These are phyloP conservation scores for Boletus vinaceobasis DNA, from an alignment of 768 basidiomycete species.

Conservation along the genomic window DNA sequence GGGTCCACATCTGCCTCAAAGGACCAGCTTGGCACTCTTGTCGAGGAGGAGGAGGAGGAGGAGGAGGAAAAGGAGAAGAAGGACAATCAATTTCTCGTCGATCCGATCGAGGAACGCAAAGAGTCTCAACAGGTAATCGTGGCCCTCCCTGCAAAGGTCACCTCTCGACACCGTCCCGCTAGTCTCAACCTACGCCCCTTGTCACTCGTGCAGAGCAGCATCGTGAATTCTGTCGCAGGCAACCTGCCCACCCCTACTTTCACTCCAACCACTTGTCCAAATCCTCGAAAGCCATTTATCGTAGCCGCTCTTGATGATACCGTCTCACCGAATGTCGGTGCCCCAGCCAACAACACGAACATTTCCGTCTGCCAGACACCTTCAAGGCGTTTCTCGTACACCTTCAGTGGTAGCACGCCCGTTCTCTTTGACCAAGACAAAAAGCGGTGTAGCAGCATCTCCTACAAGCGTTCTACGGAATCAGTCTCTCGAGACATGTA, in stretches of 20 bases:
- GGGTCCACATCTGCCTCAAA: constrained; percentile 59
- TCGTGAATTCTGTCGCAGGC: constrained; percentile 34
- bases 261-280: constrained; percentile 45
- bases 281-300: constrained; percentile 36
- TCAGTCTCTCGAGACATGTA: constrained; percentile 35
- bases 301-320: constrained; percentile 13
- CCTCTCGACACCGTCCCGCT: constrained; percentile 59
- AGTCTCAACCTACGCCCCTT: constrained; percentile 67
- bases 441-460: constrained; percentile 65
- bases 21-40: constrained; percentile 72
- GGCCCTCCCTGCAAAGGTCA: constrained; percentile 35
- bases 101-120: constrained; percentile 9
- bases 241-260: constrained; percentile 53
- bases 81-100: constrained; percentile 33
- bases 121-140: constrained; percentile 26
- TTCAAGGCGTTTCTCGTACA: constrained; percentile 28
- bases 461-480: constrained; percentile 56
- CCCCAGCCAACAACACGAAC: neutral
- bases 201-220: constrained; percentile 58
- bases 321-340: constrained; percentile 23
- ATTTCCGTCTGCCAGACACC: constrained; percentile 9
- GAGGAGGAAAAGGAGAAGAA: constrained; percentile 64
- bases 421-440: constrained; percentile 31
- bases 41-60: constrained; percentile 88
- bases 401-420: constrained; percentile 20